Base-by-base conservation (phyloP, 2,329 filamentous ascomycete species). In the Microdochium paspali region DNA sequence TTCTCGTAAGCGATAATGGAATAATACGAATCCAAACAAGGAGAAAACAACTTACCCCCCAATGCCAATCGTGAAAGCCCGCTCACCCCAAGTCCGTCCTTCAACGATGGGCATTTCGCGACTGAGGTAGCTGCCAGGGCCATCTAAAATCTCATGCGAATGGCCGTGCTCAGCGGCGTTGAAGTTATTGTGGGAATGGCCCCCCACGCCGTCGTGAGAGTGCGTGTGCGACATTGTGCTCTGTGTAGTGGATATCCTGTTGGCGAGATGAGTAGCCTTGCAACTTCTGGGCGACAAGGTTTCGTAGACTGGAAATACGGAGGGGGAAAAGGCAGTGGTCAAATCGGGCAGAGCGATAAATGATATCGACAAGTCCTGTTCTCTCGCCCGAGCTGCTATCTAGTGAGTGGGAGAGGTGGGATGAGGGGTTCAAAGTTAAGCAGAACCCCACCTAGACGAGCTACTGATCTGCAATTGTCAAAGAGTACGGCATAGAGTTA, bases 11-110 rank as follows among this genome's bases (percentile, higher is more conserved):
- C n/a, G n/a, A n/a, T n/a, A n/a, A n/a, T n/a, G n/a, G n/a, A n/a
- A 35, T 5, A 21, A 31, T 23, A 10, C 9, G 24, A 23, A 12
- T 10, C 25, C 15, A 23, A 20, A 24, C 42, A 10, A 13, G 15
- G 44, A 13, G 12, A 25, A 13, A 39, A 7, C 20, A 18, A 67
- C 80, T 57, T 75, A 95, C 90, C 93, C 93, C 70, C 93, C 93
- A 68, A 97, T 97, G n/a, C 93, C 93, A 59, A 98, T 78, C 4
- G 93, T 97, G 61, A 96, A 98, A 13, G 90, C 90, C 49, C 93
- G 78, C 54, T 95, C 87, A 24, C 77, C 77, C 87, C 90, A 98
- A 62, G 90, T 77, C 47, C 91, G 79, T 10, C 90, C 90, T 56
- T 95, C 87, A 53, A 90, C 80, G 48, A 97, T 86, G 52, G 91